Evolutionary conservation across 176 grass and related monocot genomes (phyloP).

Genomic region (Cocos nucifera): DNA sequence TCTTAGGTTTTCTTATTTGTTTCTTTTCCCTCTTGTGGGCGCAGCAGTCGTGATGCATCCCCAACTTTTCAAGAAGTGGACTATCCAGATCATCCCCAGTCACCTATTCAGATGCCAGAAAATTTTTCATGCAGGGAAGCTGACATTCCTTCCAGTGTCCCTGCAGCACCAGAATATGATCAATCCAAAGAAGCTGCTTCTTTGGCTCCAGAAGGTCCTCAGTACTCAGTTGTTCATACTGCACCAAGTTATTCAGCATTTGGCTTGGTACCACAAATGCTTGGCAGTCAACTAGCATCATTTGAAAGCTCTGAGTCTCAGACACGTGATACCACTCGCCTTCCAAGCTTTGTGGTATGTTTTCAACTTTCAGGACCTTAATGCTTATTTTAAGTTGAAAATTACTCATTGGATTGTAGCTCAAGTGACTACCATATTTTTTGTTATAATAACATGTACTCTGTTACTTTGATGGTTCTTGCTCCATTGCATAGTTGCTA

Average conservation of each 20-base stretch:
- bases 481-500: no score
- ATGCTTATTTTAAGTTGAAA: neutral
- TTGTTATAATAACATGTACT: no score
- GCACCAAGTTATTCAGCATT: conserved; percentile 37
- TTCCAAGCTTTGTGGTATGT: conserved; percentile 33
- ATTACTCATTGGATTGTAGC: no score
- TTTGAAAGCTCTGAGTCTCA: conserved; percentile 53
- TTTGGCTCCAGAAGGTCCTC: conserved; percentile 22
- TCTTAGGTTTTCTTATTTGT: conserved; percentile 10
- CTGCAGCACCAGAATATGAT: conserved; percentile 20
- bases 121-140: conserved; percentile 20
- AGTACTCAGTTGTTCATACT: conserved; percentile 24
- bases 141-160: conserved; percentile 12
- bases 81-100: conserved; percentile 17
- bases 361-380: conserved; percentile 7
- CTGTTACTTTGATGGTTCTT: no score
- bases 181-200: conserved; percentile 29
- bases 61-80: conserved; percentile 21
- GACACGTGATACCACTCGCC: conserved; percentile 23
- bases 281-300: conserved; percentile 37
- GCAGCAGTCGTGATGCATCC: conserved; percentile 34
- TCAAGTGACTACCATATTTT: no score
- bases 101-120: conserved; percentile 24
- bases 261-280: conserved; percentile 23
- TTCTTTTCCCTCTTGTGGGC: conserved; percentile 18